Evolutionary conservation across 2,329 filamentous ascomycete species (phyloP).

Genomic region (Stagonosporopsis rhizophila): DNA sequence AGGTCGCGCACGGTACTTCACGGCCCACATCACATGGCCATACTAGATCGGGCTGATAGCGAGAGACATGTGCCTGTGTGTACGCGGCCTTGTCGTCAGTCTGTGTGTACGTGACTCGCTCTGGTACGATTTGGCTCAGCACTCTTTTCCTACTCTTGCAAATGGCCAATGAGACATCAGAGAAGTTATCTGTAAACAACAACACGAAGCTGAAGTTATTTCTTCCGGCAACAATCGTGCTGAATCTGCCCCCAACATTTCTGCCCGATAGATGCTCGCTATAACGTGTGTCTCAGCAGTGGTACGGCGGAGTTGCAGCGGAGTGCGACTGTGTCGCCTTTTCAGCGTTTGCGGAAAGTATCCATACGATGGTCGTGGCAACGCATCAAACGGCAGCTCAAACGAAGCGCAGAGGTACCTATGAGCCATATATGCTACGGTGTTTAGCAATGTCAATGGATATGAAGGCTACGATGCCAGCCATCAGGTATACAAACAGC

Average conservation of each 20-base stretch:
- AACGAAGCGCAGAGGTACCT: background rate
- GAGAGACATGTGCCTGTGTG: background rate
- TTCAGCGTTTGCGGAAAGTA: constrained; percentile 4
- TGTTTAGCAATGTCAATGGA: background rate
- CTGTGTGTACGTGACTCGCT: background rate
- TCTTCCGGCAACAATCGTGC: background rate
- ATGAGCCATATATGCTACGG: background rate
- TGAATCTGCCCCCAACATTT: background rate
- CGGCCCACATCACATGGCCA: background rate
- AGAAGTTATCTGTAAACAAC: background rate
- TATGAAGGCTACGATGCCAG: background rate
- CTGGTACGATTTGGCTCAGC: background rate
- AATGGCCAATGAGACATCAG: background rate
- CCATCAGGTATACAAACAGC: background rate
- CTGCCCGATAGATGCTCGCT: background rate
- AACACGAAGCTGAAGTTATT: background rate
- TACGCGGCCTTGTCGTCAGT: background rate
- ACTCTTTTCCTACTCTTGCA: background rate
- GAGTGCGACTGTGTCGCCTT: background rate
- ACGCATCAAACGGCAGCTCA: background rate
- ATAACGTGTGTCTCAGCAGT: background rate
- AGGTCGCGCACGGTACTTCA: too few species aligned
- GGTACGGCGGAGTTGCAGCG: background rate
- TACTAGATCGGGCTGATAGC: too few species aligned
- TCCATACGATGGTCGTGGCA: background rate